Evolutionary conservation across 805 yeast species (phyloP).

Genomic region (Yueomyces sinensis): DNA sequence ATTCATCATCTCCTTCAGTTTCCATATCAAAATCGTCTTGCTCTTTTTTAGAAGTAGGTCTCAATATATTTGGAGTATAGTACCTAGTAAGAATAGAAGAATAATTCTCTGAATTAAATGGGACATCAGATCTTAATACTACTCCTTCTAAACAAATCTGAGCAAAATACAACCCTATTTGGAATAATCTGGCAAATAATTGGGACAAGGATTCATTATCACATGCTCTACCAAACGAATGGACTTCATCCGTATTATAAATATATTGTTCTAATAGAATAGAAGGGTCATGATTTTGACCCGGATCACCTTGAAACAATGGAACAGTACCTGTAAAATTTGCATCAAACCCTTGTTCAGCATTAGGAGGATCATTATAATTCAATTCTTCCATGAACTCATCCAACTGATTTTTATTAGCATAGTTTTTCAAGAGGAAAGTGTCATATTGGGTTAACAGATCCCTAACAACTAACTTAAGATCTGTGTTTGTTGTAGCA

Average conservation of each 20-base stretch:
- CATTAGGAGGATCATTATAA: constrained; percentile 4
- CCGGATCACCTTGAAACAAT: constrained; percentile 1
- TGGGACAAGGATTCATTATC: constrained; percentile 5
- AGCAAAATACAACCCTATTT: constrained; percentile 13
- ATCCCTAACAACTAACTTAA: neutral
- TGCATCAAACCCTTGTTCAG: constrained; percentile 14
- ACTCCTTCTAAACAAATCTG: constrained; percentile 10
- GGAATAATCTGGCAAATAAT: constrained; percentile 11
- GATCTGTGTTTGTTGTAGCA: neutral
- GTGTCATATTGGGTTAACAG: constrained; percentile 9
- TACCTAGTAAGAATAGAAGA: constrained; percentile 14
- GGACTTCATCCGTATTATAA: constrained; percentile 7
- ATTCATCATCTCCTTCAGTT: constrained; percentile 1
- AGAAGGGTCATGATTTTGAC: constrained; percentile 1
- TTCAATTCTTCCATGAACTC: constrained; percentile 4
- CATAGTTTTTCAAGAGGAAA: constrained; percentile 20
- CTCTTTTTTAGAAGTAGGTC: neutral
- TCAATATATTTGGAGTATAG: neutral
- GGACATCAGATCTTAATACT: constrained; percentile 1
- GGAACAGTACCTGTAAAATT: constrained; percentile 16
- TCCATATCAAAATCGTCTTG: neutral
- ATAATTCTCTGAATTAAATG: constrained; percentile 2
- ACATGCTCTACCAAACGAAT: constrained; percentile 10
- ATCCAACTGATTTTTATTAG: constrained; percentile 12
- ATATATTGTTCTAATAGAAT: constrained; percentile 18